phyloP scores from a whole-genome alignment of 2,329 filamentous ascomycete genomes.

The Truncatella angustata region DNA sequence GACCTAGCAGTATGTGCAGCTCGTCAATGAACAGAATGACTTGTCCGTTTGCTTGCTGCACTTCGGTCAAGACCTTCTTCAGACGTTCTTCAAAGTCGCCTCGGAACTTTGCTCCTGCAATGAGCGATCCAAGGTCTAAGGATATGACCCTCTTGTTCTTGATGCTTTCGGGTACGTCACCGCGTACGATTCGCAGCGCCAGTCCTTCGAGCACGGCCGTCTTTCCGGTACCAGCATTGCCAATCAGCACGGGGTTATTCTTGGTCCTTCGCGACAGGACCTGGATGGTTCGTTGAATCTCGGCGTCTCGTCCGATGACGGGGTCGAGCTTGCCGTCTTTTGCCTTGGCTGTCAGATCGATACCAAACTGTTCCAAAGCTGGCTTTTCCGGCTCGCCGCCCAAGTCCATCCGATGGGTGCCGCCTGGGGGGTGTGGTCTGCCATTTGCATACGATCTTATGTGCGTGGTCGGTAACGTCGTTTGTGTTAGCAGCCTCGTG shows the following conservation, averaged over 20 bases:
- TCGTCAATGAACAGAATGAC: constrained; percentile 97
- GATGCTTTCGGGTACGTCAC: constrained; percentile 93
- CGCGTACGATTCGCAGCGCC: constrained; percentile 83
- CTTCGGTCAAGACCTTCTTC: constrained; percentile 88
- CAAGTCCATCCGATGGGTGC: constrained; percentile 91
- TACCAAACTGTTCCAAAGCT: constrained; percentile 84
- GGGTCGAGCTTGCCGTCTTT: constrained; percentile 90
- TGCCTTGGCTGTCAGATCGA: constrained; percentile 84
- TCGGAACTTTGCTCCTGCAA: constrained; percentile 92
- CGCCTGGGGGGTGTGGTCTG: constrained; percentile 82
- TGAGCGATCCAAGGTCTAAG: constrained; percentile 85
- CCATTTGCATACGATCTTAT: constrained; percentile 64
- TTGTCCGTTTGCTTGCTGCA: constrained; percentile 82
- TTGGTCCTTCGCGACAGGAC: constrained; percentile 90
- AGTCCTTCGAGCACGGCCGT: constrained; percentile 91
- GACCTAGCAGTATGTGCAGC: constrained; percentile 82
- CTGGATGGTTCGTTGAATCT: constrained; percentile 93
- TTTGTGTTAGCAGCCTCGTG: constrained; percentile 14
- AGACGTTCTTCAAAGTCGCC: constrained; percentile 95
- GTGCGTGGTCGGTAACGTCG: constrained; percentile 17
- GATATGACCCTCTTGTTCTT: constrained; percentile 90
- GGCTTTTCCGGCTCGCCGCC: constrained; percentile 74
- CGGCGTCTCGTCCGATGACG: constrained; percentile 87
- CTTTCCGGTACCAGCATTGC: constrained; percentile 87
- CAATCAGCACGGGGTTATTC: constrained; percentile 94